Base-by-base conservation (phyloP, 2,329 filamentous ascomycete genomes). In the Paramyrothecium roridum region DNA sequence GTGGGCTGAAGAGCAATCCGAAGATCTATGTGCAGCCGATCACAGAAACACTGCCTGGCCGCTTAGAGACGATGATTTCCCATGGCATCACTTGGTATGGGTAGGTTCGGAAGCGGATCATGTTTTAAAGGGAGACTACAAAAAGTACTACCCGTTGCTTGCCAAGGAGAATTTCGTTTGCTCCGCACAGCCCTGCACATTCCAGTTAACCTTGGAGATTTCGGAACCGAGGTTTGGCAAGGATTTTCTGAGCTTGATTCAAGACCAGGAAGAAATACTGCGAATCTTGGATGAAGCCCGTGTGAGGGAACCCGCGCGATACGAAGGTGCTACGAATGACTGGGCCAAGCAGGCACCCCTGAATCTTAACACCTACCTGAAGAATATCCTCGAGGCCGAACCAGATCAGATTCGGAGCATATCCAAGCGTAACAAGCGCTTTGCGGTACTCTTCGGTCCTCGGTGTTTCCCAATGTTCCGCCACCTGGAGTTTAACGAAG, bases 401-500 rank as follows among this genome's bases (percentile, higher is more conserved):
- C 67, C 67, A 1, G 69, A 70, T 37, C 70, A 71, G 10, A 65
- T 65, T 0, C 70, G 78, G 48, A 79, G 70, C 51, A 83, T 85
- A 37, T 80, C 81, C 2, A 80, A 79, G 53, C 70, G 81, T 2
- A 85, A 85, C 60, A 84, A 84, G 63, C 76, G 78, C 16, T 85
- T 84, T 54, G 69, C 70, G 23, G 77, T 83, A 2, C 71, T 82
- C 8, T 84, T 85, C 55, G 79, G 81, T 0, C 71, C 73, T 4
- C 75, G 78, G 3, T 80, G 80, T 52, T 76, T 78, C 48, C 63
- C 67, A 21, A 72, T 85, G 13, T 80, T 84, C 60, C 69, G 67
- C 16, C 73, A 73, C 13, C 68, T 85, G 4, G 80, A 78, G 12
- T 84, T 83, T 48, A 60, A 67, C 2, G 78, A 81, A 61, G 65